Conservation (phyloP, 2,329 filamentous ascomycete species). For the Fusarium stilboides region DNA sequence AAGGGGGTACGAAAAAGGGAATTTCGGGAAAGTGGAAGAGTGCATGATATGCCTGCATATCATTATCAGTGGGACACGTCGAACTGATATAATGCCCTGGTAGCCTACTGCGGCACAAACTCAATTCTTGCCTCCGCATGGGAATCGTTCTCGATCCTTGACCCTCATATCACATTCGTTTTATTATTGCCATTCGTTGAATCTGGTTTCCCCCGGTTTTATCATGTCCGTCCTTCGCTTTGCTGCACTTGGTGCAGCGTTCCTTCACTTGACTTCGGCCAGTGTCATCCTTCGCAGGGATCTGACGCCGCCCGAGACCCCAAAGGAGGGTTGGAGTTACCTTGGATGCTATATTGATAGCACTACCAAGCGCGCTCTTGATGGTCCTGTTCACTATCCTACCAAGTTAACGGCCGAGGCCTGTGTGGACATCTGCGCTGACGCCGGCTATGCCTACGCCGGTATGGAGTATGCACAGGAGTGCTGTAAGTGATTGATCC, state of each 20-base stretch:
- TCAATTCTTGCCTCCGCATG: constrained; percentile 17
- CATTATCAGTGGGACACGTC: not conserved
- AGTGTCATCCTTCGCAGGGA: constrained; percentile 42
- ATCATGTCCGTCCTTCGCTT: constrained; percentile 32
- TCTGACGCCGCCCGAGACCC: constrained; percentile 38
- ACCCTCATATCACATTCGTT: constrained; percentile 22
- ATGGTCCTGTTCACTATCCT: constrained; percentile 43
- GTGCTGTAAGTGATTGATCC: constrained; percentile 59
- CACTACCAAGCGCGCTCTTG: constrained; percentile 40
- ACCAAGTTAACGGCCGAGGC: constrained; percentile 56
- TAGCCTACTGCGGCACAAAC: constrained; percentile 14
- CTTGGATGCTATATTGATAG: constrained; percentile 48
- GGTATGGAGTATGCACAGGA: constrained; percentile 66
- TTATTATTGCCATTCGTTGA: constrained; percentile 23
- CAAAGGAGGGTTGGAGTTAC: constrained; percentile 43
- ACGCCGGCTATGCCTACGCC: constrained; percentile 59
- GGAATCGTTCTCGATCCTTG: constrained; percentile 25
- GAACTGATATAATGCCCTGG: constrained; percentile 39
- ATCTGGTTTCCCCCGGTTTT: not conserved
- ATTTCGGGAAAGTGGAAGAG: constrained; percentile 14
- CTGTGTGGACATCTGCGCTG: constrained; percentile 65
- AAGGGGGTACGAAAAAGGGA: constrained; percentile 2
- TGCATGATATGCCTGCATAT: constrained; percentile 9
- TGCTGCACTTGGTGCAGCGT: constrained; percentile 43
- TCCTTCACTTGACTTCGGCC: constrained; percentile 42